A percentile compares a stretch with the other conserved stretches of the same genome.
Evolutionary conservation across 1,139 yeast genomes (phyloP).

Genomic region (Lodderomyces pseudojiufengensis): DNA sequence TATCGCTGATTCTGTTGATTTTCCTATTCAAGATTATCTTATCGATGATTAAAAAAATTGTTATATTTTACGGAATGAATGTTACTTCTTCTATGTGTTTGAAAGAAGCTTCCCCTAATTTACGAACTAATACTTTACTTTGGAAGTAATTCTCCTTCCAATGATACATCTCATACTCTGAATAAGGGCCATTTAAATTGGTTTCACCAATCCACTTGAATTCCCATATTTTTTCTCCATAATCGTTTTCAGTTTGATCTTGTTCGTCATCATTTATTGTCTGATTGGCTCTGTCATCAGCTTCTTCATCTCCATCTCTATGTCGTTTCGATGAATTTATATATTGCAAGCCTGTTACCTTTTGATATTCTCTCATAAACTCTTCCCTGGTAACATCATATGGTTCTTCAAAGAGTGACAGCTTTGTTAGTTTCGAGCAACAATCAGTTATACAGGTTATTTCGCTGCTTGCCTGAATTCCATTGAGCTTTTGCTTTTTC

Average conservation of each 20-base stretch:
- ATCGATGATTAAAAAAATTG: conserved; percentile 19
- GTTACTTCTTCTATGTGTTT: conserved; percentile 20
- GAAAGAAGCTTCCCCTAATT: conserved; percentile 29
- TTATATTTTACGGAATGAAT: no score
- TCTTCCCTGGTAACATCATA: conserved; percentile 62
- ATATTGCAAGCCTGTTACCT: conserved; percentile 46
- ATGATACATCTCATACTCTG: conserved; percentile 50
- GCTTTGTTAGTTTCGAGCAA: conserved; percentile 43
- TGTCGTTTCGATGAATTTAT: conserved; percentile 15
- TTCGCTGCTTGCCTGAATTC: not conserved
- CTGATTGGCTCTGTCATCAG: conserved; percentile 1
- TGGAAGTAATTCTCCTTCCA: conserved; percentile 62
- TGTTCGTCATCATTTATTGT: conserved; percentile 6
- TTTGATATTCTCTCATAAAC: conserved; percentile 48
- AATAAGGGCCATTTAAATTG: conserved; percentile 58
- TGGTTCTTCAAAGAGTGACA: conserved; percentile 37
- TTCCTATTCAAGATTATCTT: conserved; percentile 53
- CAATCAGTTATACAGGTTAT: conserved; percentile 40
- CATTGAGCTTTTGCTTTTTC: conserved; percentile 11
- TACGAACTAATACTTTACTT: conserved; percentile 43
- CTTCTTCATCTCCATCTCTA: conserved; percentile 14
- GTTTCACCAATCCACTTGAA: conserved; percentile 53
- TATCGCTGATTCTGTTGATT: conserved; percentile 50
- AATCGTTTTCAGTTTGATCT: conserved; percentile 14
- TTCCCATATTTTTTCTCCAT: conserved; percentile 50